Base-by-base conservation (phyloP, 73 alveolate genomes). In the Paramecium sexaurelia region DNA sequence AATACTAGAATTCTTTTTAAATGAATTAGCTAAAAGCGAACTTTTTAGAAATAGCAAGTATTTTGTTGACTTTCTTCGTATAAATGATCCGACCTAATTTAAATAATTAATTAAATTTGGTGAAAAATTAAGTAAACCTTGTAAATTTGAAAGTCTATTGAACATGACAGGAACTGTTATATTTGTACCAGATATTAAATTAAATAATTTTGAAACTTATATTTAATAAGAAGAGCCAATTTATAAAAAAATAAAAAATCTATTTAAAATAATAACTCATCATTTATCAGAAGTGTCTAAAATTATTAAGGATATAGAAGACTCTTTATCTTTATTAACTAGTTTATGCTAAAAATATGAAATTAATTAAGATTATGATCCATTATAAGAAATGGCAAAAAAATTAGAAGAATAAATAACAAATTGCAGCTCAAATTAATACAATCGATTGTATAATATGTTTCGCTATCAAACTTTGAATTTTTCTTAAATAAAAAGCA, bases 81-180 rank as follows among this genome's bases (percentile, higher is more conserved):
- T 78, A 11, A 29, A 4, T 9, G 90, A 78, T 78, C 27, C 40
- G 2, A 7, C 9, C 9, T 22, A 41, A 20, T 78, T 78, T 78
- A 78, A 43, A 43, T n/a, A 78, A 45, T 24, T 78, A n/a, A n/a
- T 41, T 13, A 78, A 78, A 26, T 78, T 78, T 43, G 90, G 90
- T 8, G 90, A 78, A 20, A 78, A 78, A 20, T 11, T 78, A 37
- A 37, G 55, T 6, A 37, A 61, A 20, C 90, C 90, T 40, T 17
- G 24, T 33, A 78, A 78, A 45, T 78, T 78, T 43, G 90, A 78
- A 40, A 78, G 73, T 78, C 27, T 78, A n/a, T 24, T 78, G 22
- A 78, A 78, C 24, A 78, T 78, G 90, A 39, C 68, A 10, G 90
- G 90, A 0, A 13, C 33, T 41, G 41, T 78, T 19, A 17, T 29